Evolutionary conservation across 306 rosid genomes (phyloP).

Genomic region (Cyclanthera cordifolia): DNA sequence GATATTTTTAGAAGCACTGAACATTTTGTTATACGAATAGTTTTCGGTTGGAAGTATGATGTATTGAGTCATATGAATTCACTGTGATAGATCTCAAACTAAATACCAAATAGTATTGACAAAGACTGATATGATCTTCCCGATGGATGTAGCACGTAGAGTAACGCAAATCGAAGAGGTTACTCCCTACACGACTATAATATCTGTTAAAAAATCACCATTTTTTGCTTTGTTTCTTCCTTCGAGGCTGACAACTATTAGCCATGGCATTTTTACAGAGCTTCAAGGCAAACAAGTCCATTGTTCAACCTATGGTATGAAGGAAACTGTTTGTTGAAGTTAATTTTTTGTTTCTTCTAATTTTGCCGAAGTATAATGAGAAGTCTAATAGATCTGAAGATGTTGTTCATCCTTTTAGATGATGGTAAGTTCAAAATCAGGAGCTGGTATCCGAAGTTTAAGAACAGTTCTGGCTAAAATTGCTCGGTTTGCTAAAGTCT

Average conservation of each 20-base stretch:
- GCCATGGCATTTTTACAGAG: slow-evolving; percentile 29
- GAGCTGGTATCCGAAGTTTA: slow-evolving; percentile 83
- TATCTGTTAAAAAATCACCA: neutral
- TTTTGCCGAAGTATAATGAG: neutral
- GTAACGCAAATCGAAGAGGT: slow-evolving; percentile 95
- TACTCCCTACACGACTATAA: neutral
- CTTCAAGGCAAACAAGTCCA: slow-evolving; percentile 53
- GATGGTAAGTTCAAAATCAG: slow-evolving; percentile 92
- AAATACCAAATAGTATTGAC: slow-evolving; percentile 83
- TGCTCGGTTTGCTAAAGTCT: slow-evolving; percentile 50
- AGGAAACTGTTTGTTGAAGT: slow-evolving; percentile 14
- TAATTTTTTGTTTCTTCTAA: neutral
- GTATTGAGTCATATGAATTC: slow-evolving; percentile 10
- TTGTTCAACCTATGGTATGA: slow-evolving; percentile 76
- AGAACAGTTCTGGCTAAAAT: slow-evolving; percentile 67
- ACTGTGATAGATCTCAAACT: slow-evolving; percentile 60
- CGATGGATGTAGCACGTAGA: slow-evolving; percentile 82
- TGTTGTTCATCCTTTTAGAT: slow-evolving; percentile 35
- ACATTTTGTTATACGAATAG: neutral
- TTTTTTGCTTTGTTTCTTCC: neutral
- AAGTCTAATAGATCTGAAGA: neutral
- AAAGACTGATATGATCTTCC: slow-evolving; percentile 69
- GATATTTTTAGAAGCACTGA: neutral
- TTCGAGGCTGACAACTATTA: slow-evolving; percentile 24
- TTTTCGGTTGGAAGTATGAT: neutral